Evolutionary conservation across 495 filamentous ascomycete genomes (phyloP), one percentile per base, ranked within the genome.

Genomic region (Sporormia fimetaria): DNA sequence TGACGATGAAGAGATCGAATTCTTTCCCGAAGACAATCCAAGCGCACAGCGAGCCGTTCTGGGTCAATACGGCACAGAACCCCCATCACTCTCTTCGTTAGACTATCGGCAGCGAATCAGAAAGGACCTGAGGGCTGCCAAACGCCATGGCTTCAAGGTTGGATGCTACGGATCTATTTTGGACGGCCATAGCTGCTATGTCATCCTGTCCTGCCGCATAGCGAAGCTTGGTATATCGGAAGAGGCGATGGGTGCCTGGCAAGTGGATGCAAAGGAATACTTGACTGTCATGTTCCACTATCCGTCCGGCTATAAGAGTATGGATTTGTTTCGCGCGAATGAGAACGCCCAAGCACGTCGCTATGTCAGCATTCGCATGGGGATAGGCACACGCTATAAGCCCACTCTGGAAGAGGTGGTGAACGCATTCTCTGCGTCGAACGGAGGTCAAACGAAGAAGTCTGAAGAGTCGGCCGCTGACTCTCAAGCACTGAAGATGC

Each of bases 211-310:
- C 0, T 69, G 80, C 31, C 76, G 76, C 1, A 70, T 85, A 33
- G 61, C 64, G 0, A 81, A 80, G 45, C 69, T 94, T 2, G 78
- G 70, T 1, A 73, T 96, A 20, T 85, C 85, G 2, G 68, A 81
- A 20, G 83, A 87, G 45, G 80, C 74, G 1, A 68, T 81, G 60
- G 69, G 75, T 47, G 80, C 84, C 10, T 96, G 88, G 88, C 66
- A 77, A 36, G 57, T 96, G 12, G 54, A 70, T 10, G 57, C 63
- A 0, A 57, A 63, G 0, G 76, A 92, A 18, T 90, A 90, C 52
- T 57, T 94, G 28, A 73, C 92, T 4, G 65, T 93, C 4, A 67
- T 94, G 10, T 68, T 94, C n/a, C 69, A 73, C 33, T 87, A 80
- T 49, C 58, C 64, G 0, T 49, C 55, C 20, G 64, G 61, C 0